phyloP scores from a whole-genome alignment of 192 early-diverging fungal genomes.

The Coemansia sp. region DNA sequence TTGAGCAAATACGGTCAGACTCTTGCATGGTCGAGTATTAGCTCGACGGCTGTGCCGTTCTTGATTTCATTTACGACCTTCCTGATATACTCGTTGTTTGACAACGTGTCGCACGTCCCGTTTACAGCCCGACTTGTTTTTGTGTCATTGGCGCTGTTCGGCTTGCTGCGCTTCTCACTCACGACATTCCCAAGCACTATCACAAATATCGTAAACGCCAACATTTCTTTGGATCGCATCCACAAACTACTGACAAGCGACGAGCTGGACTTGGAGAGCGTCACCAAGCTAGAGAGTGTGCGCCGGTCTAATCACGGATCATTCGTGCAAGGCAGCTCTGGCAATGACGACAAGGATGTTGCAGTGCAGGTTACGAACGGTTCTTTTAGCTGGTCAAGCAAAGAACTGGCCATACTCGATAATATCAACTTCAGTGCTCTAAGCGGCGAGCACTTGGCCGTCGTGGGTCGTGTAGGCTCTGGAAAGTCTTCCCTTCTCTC shows the following conservation, averaged over 20 bases:
- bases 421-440: conserved; percentile 49
- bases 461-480: conserved; percentile 71
- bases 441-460: conserved; percentile 59
- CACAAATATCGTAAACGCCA: conserved; percentile 73
- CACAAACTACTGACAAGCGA: conserved; percentile 76
- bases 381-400: conserved; percentile 57
- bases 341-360: neutral
- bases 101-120: conserved; percentile 51
- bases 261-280: conserved; percentile 73
- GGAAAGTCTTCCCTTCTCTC: conserved; percentile 75
- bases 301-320: neutral
- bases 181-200: conserved; percentile 81
- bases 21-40: conserved; percentile 68
- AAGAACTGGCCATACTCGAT: conserved; percentile 35
- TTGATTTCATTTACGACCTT: conserved; percentile 85
- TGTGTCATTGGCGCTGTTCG: conserved; percentile 89
- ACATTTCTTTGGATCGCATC: conserved; percentile 80
- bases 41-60: conserved; percentile 83
- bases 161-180: conserved; percentile 89
- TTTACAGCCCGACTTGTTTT: conserved; percentile 75
- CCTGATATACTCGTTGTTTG: conserved; percentile 69
- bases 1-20: conserved; percentile 76
- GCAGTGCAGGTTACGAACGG: conserved; percentile 58
- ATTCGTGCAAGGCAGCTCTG: neutral
- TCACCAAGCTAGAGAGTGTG: conserved; percentile 51